phyloP scores from a whole-genome alignment of 2,329 filamentous ascomycete species.

The Ophiostoma perfectum region DNA sequence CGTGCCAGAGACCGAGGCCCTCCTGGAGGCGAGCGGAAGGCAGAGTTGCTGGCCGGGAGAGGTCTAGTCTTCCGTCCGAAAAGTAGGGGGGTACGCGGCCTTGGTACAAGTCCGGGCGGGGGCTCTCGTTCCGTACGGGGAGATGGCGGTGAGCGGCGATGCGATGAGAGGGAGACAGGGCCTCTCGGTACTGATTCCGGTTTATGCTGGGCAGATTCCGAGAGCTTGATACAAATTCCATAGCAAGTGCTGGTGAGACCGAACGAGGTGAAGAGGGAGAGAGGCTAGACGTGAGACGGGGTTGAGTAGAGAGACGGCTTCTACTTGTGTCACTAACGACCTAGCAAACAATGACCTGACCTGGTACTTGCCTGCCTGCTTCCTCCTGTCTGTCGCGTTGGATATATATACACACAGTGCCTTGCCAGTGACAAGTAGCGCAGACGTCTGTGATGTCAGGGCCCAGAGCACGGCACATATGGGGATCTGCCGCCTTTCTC shows the following conservation, averaged over 20 bases:
- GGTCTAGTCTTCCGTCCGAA: slow-evolving; percentile 18
- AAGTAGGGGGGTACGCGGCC: slow-evolving; percentile 19
- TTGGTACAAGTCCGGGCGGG: neutral
- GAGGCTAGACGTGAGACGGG: too few relatives aligned
- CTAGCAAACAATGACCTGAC: too few relatives aligned
- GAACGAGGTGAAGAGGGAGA: too few relatives aligned
- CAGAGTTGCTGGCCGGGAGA: neutral
- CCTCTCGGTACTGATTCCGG: neutral
- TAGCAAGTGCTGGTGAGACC: neutral
- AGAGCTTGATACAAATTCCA: neutral
- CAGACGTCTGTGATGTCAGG: too few relatives aligned
- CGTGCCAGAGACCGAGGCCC: neutral
- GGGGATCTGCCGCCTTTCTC: neutral
- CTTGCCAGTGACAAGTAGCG: neutral
- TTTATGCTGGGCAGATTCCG: neutral
- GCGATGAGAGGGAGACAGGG: neutral
- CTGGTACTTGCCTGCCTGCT: too few relatives aligned
- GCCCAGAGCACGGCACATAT: neutral
- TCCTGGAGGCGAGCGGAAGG: neutral
- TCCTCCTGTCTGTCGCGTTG: too few relatives aligned
- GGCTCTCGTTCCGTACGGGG: neutral
- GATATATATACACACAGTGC: neutral
- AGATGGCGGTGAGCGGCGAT: neutral
- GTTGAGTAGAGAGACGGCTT: too few relatives aligned
- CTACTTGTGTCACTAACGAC: too few relatives aligned